Conservation (phyloP, 352 stramenopile genomes). For the Elongisporangium undulatum region DNA sequence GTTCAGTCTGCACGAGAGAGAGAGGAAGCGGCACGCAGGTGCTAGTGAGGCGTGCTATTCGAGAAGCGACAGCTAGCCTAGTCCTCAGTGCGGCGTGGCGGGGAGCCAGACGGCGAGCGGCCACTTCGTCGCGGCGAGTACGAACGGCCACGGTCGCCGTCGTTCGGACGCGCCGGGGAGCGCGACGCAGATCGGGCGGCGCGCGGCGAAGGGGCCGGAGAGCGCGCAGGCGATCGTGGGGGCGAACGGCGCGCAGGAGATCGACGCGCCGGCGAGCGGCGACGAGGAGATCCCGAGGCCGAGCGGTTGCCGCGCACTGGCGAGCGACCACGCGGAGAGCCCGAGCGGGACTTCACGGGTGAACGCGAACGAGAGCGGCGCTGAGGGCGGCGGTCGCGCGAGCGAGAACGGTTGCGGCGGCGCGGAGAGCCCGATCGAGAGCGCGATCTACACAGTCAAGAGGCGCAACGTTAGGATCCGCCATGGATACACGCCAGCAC, state of each 20-base stretch:
- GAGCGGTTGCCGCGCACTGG: constrained; percentile 25
- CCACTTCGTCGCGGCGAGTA: constrained; percentile 41
- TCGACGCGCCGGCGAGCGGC: constrained; percentile 13
- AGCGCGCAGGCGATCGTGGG: constrained; percentile 32
- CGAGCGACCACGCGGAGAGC: constrained; percentile 38
- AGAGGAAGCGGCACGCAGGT: not conserved
- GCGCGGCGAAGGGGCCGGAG: constrained; percentile 31
- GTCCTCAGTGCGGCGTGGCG: constrained; percentile 31
- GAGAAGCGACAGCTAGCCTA: constrained; percentile 11
- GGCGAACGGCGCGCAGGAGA: constrained; percentile 28
- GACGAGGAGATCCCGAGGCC: constrained; percentile 27
- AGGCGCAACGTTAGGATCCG: not conserved
- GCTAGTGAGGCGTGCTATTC: constrained; percentile 1
- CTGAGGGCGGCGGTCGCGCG: constrained; percentile 17
- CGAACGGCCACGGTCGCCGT: constrained; percentile 30
- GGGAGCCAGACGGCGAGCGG: constrained; percentile 57
- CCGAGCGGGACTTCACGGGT: constrained; percentile 39
- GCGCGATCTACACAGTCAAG: constrained; percentile 3
- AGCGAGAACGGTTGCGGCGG: constrained; percentile 35
- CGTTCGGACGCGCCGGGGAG: constrained; percentile 6
- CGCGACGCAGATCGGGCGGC: constrained; percentile 23
- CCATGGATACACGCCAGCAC: not conserved
- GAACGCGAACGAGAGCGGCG: constrained; percentile 28
- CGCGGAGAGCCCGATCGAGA: constrained; percentile 56
- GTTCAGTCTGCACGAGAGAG: not conserved